Base-by-base conservation (phyloP, 1,139 yeast genomes). In the Lipomyces yarrowii region DNA sequence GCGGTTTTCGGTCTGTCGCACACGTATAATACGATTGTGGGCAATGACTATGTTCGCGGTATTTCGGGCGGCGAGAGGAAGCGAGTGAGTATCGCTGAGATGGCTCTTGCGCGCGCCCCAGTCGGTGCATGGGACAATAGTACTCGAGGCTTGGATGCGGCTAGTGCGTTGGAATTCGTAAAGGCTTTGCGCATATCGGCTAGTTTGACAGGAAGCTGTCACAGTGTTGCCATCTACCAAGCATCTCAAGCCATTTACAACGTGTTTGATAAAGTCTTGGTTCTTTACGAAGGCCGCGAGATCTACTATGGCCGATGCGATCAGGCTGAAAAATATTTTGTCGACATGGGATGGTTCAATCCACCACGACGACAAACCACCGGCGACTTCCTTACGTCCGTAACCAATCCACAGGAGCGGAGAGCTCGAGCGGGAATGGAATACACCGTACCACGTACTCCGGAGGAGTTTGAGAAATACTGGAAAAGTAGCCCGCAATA, bases 201-300 rank as follows among this genome's bases (percentile, higher is more conserved):
- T 3, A 80, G 84, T 26, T 2, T 26, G 30, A 26, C 30, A 4
- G 30, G 64, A 69, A 15, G 83, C 83, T 57, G 79, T 84, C 68
- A 84, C 82, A 15, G 78, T 89, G 89, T 90, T 69, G 91, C 96
- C 33, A 87, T 90, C 67, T 90, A 90, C 77, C 96, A 90, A 79
- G 90, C 92, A 72, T 87, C 91, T 46, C 91, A 89, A 78, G 88
- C 85, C 74, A 89, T 90, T 70, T 90, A 89, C 74, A 86, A 88
- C 66, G 77, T 87, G 65, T 90, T 90, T 74, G 93, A 90, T 77
- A 86, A 87, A 70, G 96, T 88, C 10, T 80, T 86, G 54, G 86
- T 90, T 23, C 78, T 91, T 55, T 89, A 90, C 74, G 87, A 85
- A 69, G 96, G 96, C 60, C 83, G 87, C 72, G 96, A 90, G 76